Evolutionary conservation across 768 basidiomycete species (phyloP), one percentile per base, ranked within the genome.

Genomic region (Tricholomella constricta): DNA sequence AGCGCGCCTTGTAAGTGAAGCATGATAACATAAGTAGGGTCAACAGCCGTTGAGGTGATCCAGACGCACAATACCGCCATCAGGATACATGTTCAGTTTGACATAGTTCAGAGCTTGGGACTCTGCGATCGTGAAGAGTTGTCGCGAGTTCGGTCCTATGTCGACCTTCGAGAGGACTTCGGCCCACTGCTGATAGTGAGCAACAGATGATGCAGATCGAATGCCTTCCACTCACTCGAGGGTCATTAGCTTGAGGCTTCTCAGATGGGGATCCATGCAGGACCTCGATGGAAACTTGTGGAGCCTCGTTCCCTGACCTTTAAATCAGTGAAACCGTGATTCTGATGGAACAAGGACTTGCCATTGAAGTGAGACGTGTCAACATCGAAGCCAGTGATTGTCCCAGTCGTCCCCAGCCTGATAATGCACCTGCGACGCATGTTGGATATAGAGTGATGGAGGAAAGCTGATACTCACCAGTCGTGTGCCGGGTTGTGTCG

Each of bases 301-400:
- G 96, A 1, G 87, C 91, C 68, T 94, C 91, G 61, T 94, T 94
- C 14, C 90, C 90, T 91, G 19, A 23, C 34, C 17, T 37, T 9
- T 45, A 36, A 29, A 20, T 25, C 12, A 17, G 15, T n/a, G 22
- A 34, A 35, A 36, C 14, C 32, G 42, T 15, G 52, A 19, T 22
- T 29, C 4, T 15, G 17, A 14, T 26, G 37, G 37, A 54, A 44
- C 3, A 26, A 35, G 29, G n/a, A 26, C 34, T 35, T 74, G 80
- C 96, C 97, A 56, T 86, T 89, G 73, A 99, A 99, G 67, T 95
- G 85, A n/a, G 88, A 78, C 0, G 97, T 98, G 65, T 99, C 97
- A 32, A 99, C 81, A 67, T 98, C 96, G 63, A 97, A 91, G 1
- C 94, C 95, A 14, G 74, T 68, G 45, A 98, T 70, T 2, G 72